Evolutionary conservation across 768 basidiomycete genomes (phyloP), one percentile per base, ranked within the genome.

Genomic region (Phylloporus sp.): DNA sequence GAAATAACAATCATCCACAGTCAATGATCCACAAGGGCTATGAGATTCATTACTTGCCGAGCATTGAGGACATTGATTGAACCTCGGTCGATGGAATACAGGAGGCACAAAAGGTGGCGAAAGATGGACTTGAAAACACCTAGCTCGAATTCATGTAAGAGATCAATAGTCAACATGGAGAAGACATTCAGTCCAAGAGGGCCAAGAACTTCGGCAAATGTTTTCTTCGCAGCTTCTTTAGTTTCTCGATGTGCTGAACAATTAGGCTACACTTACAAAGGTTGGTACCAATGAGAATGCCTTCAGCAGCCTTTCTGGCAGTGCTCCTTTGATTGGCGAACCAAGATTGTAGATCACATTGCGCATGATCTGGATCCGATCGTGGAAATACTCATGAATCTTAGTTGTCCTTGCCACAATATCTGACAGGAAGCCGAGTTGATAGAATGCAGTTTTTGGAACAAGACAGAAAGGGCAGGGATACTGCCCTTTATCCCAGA

Each of bases 121-220:
- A 74, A 59, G 0, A 72, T 17, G 0, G 49, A 28, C 37, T 71
- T 71, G 63, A 70, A 74, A 0, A 68, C 65, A 0, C 72, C 70
- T 0, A 72, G 58, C 41, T 74, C 71, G 27, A 69, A 52, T 38
- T 74, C 69, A 44, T 74, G 73, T 57, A 76, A 28, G n/a, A 73
- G 43, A 45, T 76, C 71, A 0, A 60, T 54, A 2, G 21, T 23
- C 15, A 42, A 31, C 4, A 28, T 13, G 4, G 1, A 5, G 11
- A n/a, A 40, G 9, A 40, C 3, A 13, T 40, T 28, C 10, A 15
- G 29, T 13, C 38, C 38, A 1, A 40, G 26, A 4, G 38, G 3
- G 5, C 26, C 26, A 3, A 40, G 38, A 11, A 40, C 20, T 17
- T 40, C 26, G n/a, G 38, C 26, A 11, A 39, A 39, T 2, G 38